phyloP scores from a whole-genome alignment of 352 stramenopile genomes.

The Elongisporangium undulatum region DNA sequence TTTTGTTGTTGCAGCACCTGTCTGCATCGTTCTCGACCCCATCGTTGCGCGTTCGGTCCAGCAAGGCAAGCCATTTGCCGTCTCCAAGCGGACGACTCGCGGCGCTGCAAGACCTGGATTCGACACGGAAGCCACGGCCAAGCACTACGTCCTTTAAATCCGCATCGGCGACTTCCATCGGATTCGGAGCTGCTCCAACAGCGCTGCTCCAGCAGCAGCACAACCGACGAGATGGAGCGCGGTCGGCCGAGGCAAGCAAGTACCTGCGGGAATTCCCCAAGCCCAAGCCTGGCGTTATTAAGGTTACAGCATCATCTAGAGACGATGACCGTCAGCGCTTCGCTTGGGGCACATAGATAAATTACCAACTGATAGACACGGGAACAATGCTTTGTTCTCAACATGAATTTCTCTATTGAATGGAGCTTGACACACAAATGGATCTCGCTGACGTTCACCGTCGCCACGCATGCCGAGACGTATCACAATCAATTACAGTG shows the following conservation, averaged over 20 bases:
- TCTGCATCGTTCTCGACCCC: conserved; percentile 29
- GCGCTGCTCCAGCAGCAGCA: not conserved
- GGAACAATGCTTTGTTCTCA: conserved; percentile 7
- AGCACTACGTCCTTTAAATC: not conserved
- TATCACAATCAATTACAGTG: not conserved
- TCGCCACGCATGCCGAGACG: not conserved
- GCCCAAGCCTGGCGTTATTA: conserved; percentile 42
- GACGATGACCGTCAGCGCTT: conserved; percentile 31
- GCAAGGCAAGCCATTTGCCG: not conserved
- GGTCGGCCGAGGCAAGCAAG: conserved; percentile 10
- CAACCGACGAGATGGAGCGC: not conserved
- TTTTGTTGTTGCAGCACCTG: conserved; percentile 20
- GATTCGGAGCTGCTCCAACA: not conserved
- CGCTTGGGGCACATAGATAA: conserved; percentile 21
- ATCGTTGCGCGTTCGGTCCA: conserved; percentile 32
- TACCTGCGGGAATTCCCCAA: conserved; percentile 66
- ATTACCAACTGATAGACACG: not conserved
- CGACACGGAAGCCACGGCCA: not conserved
- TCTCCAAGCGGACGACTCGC: not conserved
- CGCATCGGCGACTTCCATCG: not conserved
- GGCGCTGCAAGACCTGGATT: not conserved
- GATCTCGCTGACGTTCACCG: not conserved
- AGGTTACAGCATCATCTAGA: conserved; percentile 4
- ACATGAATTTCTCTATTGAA: not conserved
- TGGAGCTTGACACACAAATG: not conserved